phyloP scores from a whole-genome alignment of 106 monocot genomes.

The Phalaenopsis aphrodite region DNA sequence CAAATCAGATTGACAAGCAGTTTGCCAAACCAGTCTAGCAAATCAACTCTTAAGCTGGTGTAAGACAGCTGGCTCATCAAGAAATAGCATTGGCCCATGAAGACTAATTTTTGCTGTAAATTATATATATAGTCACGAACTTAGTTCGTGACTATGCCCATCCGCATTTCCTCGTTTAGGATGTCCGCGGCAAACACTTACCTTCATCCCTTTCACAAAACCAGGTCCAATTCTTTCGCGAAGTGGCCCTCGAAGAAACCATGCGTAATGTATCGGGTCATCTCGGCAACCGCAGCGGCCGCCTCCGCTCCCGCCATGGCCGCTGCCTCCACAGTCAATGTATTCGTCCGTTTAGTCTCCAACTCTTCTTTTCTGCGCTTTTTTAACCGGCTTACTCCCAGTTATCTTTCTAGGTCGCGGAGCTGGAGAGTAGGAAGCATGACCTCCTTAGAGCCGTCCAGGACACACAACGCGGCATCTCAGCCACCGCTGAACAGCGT shows the following conservation, averaged over 20 bases:
- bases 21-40: no score
- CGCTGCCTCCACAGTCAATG: not conserved
- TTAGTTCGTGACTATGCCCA: no score
- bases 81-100: no score
- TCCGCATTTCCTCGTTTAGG: no score
- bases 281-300: not conserved
- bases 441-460: constrained; percentile 70
- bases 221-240: not conserved
- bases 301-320: not conserved
- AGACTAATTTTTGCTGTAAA: no score
- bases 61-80: no score
- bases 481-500: constrained; percentile 64
- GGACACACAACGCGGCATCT: constrained; percentile 79
- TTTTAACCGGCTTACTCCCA: not conserved
- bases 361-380: not conserved
- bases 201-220: not conserved
- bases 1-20: no score
- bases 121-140: no score
- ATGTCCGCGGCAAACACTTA: not conserved
- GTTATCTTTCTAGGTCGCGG: constrained; percentile 4
- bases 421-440: constrained; percentile 62
- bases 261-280: not conserved
- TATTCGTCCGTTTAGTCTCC: not conserved
- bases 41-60: no score
- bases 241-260: not conserved